phyloP scores from a whole-genome alignment of 2,329 filamentous ascomycete species.

The Rhexocercosporidium sp. region DNA sequence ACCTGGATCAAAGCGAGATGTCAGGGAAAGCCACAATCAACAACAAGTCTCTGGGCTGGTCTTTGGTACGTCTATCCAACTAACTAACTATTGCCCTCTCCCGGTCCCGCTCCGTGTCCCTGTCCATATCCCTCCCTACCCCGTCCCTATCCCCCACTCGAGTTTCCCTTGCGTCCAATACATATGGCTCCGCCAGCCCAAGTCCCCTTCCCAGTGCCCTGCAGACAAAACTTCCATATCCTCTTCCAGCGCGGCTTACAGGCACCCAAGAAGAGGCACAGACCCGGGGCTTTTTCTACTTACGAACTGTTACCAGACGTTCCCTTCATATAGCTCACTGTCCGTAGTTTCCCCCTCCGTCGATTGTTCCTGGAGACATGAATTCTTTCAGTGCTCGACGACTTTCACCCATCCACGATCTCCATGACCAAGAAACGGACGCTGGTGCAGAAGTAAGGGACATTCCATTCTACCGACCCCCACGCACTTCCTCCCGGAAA shows the following conservation, averaged over 20 bases:
- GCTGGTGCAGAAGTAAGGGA: slow-evolving; percentile 34
- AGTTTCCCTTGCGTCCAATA: background rate
- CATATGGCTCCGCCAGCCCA: background rate
- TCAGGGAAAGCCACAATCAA: slow-evolving; percentile 6
- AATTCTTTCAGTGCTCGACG: slow-evolving; percentile 19
- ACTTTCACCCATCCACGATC: slow-evolving; percentile 28
- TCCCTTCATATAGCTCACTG: slow-evolving; percentile 15
- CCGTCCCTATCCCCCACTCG: background rate
- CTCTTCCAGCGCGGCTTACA: background rate
- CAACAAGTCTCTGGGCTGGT: slow-evolving; percentile 23
- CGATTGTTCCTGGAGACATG: slow-evolving; percentile 21
- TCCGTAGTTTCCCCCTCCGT: slow-evolving; percentile 29
- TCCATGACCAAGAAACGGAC: slow-evolving; percentile 26
- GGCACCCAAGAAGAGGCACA: slow-evolving; percentile 12
- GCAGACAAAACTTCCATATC: slow-evolving; percentile 2
- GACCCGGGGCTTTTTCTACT: slow-evolving; percentile 1
- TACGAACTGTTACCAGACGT: slow-evolving; percentile 7
- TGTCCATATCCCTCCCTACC: no score
- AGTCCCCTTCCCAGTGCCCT: background rate
- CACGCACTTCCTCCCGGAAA: slow-evolving; percentile 13
- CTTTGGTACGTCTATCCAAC: slow-evolving; percentile 17
- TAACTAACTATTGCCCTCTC: background rate
- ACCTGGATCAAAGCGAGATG: slow-evolving; percentile 7
- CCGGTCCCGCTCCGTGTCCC: background rate
- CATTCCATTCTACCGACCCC: slow-evolving; percentile 33